These are phyloP conservation scores for cucumber (Cucumis sativus) DNA, from an alignment of 306 rosid species.

Conservation along the genomic window Cucumber_9930_V3 NC_026655.2:14165501-14166000, in stretches of 20 bases:
- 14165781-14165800: slow-evolving; percentile 96
- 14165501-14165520: slow-evolving; percentile 37
- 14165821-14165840: slow-evolving; percentile 86
- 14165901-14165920: not conserved
- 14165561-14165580: slow-evolving; percentile 93
- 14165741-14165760: not conserved
- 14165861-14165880: slow-evolving; percentile 8
- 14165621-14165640: slow-evolving; percentile 12
- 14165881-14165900: not conserved
- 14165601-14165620: slow-evolving; percentile 97
- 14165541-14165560: slow-evolving; percentile 62
- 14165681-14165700: not conserved
- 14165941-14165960: not conserved
- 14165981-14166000: not conserved
- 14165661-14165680: not conserved
- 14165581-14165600: slow-evolving; percentile 85
- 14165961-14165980: not conserved
- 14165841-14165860: slow-evolving; percentile 68
- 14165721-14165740: not conserved
- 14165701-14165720: not conserved
- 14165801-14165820: slow-evolving; percentile 97
- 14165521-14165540: slow-evolving; percentile 45
- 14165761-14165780: slow-evolving; percentile 4
- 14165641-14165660: slow-evolving; percentile 3
- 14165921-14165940: not conserved